Evolutionary conservation across 192 early-diverging fungal genomes (phyloP), one percentile per base, ranked within the genome.

Genomic region (Ambispora gerdemannii): DNA sequence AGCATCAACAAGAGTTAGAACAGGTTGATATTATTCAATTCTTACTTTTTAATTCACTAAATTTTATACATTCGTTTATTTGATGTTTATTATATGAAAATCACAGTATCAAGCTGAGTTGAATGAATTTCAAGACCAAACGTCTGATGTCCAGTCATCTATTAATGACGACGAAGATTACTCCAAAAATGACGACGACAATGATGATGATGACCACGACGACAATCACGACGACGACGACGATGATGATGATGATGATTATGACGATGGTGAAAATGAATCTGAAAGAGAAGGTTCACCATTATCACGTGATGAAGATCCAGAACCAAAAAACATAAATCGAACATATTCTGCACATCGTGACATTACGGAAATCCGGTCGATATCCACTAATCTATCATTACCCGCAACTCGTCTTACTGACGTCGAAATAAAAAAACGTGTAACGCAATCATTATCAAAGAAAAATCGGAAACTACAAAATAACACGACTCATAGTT

Each of bases 1-100:
- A 95, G 74, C 91, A 93, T 74, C 93, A 97, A 78, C 64, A 88
- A 51, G 93, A 95, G 78, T 77, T 98, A 19, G 95, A 97, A 72
- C 75, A 77, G 79, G 86, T 94, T 67, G 75, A 74, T 72, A 77
- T 24, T 55, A 74, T 28, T 70, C 64, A 8, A 72, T 35, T 25
- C 11, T 32, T 30, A 24, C 52, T 67, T 32, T 33, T n/a, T 28
- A 17, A 49, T 19, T 10, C 15, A 64, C 2, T 49, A 31, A 50
- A n/a, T 10, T 52, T 43, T 13, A n/a, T n/a, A 17, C 8, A 47
- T 13, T 24, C 0, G 56, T 64, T 34, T 32, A 25, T 25, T 32
- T 30, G 27, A 3, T 72, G 65, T 28, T 19, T 67, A 55, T 67
- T 34, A 30, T 59, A n/a, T 11, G 20, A 22, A 30, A 19, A 30